phyloP scores from a whole-genome alignment of 2,329 filamentous ascomycete genomes.

The Orbilia javanica region DNA sequence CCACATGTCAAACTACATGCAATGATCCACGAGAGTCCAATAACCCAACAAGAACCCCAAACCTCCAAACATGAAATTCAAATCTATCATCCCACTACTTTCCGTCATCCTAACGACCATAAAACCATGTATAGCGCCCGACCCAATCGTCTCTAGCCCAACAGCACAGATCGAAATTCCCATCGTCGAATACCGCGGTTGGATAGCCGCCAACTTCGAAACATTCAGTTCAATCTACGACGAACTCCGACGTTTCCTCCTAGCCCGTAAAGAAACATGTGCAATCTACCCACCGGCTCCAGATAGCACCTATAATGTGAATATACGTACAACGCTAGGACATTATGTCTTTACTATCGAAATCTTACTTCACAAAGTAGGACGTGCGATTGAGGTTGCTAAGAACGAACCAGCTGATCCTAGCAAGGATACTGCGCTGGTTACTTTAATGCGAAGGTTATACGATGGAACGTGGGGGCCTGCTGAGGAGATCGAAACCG shows the following conservation, averaged over 20 bases:
- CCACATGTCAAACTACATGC: neutral
- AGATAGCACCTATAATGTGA: too few relatives aligned
- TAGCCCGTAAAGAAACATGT: neutral
- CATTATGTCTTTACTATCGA: neutral
- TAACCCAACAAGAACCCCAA: neutral
- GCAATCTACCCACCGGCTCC: neutral
- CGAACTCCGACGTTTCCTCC: neutral
- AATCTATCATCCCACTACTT: neutral
- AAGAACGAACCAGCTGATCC: neutral
- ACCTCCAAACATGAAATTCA: neutral
- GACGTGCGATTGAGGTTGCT: neutral
- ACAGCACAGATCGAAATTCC: neutral
- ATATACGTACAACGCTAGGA: neutral
- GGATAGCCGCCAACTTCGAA: neutral
- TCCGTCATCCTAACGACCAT: neutral
- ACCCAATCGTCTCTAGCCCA: too few relatives aligned
- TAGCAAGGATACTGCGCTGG: neutral
- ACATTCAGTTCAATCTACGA: neutral
- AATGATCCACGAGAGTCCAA: neutral
- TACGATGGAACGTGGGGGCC: neutral
- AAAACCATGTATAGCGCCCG: neutral
- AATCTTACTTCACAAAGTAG: neutral
- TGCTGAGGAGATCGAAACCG: neutral
- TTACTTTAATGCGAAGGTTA: neutral
- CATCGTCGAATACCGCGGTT: neutral